Evolutionary conservation across 805 yeast genomes (phyloP).

Genomic region (Wickerhamiella siamensis): DNA sequence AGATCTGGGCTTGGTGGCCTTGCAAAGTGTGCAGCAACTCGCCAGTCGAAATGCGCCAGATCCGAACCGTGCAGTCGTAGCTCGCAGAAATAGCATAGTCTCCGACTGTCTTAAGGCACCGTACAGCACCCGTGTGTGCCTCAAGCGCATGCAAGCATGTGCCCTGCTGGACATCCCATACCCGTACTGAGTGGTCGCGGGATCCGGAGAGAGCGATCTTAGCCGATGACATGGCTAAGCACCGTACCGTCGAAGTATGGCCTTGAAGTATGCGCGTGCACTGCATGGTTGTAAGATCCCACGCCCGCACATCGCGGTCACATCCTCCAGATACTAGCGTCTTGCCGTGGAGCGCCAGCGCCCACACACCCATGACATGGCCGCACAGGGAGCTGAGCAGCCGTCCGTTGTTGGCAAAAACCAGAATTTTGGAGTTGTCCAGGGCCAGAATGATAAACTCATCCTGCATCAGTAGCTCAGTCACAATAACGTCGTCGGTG

Average conservation of each 20-base stretch:
- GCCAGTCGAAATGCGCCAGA: slow-evolving; percentile 88
- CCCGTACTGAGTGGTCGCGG: slow-evolving; percentile 77
- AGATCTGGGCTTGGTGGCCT: slow-evolving; percentile 81
- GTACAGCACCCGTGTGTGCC: slow-evolving; percentile 60
- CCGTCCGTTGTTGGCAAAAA: slow-evolving; percentile 28
- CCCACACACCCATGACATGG: slow-evolving; percentile 97
- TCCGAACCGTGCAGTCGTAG: slow-evolving; percentile 76
- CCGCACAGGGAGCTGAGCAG: slow-evolving; percentile 82
- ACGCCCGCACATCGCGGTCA: slow-evolving; percentile 87
- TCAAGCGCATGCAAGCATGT: slow-evolving; percentile 55
- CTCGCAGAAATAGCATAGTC: slow-evolving; percentile 80
- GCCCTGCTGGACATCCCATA: slow-evolving; percentile 95
- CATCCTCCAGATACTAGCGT: slow-evolving; percentile 91
- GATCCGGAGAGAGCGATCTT: slow-evolving; percentile 74
- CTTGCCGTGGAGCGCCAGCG: slow-evolving; percentile 80
- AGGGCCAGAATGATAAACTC: slow-evolving; percentile 29
- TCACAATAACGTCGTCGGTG: slow-evolving; percentile 25
- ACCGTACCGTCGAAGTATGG: slow-evolving; percentile 80
- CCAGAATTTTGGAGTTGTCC: slow-evolving; percentile 31
- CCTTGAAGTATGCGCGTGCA: slow-evolving; percentile 81
- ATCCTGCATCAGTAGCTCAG: slow-evolving; percentile 26
- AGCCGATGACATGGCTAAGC: slow-evolving; percentile 62
- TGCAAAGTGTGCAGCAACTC: slow-evolving; percentile 76
- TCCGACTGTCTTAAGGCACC: slow-evolving; percentile 39
- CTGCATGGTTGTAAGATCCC: slow-evolving; percentile 83